Conservation (phyloP, 208 protist species). For the Acanthamoeba triangularis region DNA sequence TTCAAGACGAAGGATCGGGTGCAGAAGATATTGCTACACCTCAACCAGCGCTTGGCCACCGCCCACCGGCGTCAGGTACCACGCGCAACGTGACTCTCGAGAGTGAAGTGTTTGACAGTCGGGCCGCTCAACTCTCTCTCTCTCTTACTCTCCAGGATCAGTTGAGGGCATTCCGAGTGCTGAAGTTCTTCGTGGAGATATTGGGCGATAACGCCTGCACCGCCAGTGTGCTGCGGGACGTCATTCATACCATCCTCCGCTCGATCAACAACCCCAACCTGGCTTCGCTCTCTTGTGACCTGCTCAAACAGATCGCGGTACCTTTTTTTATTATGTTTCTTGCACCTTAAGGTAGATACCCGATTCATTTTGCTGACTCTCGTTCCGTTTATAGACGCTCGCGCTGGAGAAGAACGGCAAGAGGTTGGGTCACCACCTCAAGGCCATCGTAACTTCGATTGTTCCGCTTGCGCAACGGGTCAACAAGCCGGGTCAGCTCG, state of each 20-base stretch:
- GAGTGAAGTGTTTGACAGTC: neutral
- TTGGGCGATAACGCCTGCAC: slow-evolving; percentile 51
- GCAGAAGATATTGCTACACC: slow-evolving; percentile 75
- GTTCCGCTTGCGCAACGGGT: slow-evolving; percentile 27
- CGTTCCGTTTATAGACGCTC: neutral
- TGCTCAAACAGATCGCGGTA: slow-evolving; percentile 55
- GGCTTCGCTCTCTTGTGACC: neutral
- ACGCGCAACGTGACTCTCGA: neutral
- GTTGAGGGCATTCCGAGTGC: slow-evolving; percentile 18
- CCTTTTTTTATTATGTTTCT: neutral
- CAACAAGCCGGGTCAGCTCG: neutral
- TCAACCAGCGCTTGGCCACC: slow-evolving; percentile 53
- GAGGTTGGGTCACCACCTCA: slow-evolving; percentile 41
- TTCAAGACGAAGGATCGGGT: slow-evolving; percentile 71
- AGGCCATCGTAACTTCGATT: slow-evolving; percentile 55
- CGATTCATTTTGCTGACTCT: neutral
- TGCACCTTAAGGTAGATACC: too few relatives aligned
- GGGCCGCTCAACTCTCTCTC: neutral
- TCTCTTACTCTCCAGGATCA: slow-evolving; percentile 34
- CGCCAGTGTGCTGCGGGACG: slow-evolving; percentile 27
- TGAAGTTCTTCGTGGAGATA: neutral
- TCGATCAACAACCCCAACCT: slow-evolving; percentile 19
- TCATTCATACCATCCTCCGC: slow-evolving; percentile 74
- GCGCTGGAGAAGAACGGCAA: slow-evolving; percentile 44
- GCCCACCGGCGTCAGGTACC: slow-evolving; percentile 36